Evolutionary conservation across 2,329 filamentous ascomycete species (phyloP), one percentile per base, ranked within the genome.

Genomic region (Shiraia bambusicola): DNA sequence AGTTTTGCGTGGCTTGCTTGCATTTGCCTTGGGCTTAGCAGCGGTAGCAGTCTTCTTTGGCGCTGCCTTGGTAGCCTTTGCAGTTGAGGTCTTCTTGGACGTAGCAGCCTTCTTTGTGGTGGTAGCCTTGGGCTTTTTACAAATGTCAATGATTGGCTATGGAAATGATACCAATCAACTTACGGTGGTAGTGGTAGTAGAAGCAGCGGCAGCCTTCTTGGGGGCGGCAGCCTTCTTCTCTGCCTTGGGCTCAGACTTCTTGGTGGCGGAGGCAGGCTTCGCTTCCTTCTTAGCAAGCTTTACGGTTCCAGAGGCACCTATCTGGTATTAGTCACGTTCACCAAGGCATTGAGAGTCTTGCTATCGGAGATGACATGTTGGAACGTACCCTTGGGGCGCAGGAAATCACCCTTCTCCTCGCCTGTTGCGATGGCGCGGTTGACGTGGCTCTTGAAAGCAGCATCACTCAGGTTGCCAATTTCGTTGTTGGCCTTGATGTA

Each of bases 351-450:
- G 3, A 36, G 24, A 16, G 36, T 24, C 11, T 29, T 24, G 25
- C 12, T 37, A 22, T 16, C 22, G 30, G 16, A 28, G 29, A 28
- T 36, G 40, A 37, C 37, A 43, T 29, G 13, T 35, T 24, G 22
- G n/a, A 15, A 76, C 81, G 57, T 79, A 89, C 89, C 90, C 83
- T 95, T 95, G 65, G 90, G 91, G 70, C 92, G 89, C 65, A 84
- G 80, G 68, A 95, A 95, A 61, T 87, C 79, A 50, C 87, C 88
- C 78, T 86, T 90, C 64, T 94, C 88, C 59, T 91, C 89, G 70
- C 90, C 90, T 46, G 77, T 74, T 73, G 86, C 82, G 67, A 94
- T 78, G 39, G 88, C 88, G 72, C 86, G 86, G 83, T 93, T 93
- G 82, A 94, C 89, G 62, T 90, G 84, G 49, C 79, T 79, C 67